Base-by-base conservation (phyloP, 306 rosid species). In the Citrullus mucosospermus region DNA sequence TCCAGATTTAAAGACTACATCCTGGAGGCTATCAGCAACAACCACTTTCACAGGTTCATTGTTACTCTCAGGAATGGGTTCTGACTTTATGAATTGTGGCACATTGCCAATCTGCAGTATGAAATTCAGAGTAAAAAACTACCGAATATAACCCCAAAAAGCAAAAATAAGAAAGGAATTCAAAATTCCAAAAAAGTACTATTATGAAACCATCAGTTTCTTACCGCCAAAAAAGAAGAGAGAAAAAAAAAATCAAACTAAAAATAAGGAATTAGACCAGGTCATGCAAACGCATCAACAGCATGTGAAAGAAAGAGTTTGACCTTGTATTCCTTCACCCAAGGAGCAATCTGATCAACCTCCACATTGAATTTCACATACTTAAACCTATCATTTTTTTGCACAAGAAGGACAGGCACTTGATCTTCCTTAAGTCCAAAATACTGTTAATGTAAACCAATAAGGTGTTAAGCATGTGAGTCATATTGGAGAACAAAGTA, bases 281-380 rank as follows among this genome's bases (percentile, higher is more conserved):
- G 5, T 50, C 38, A 32, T 48, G 36, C 4, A 72, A 46, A 51
- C 20, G 3, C 59, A 48, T 46, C 39, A 71, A 48, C 12, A 1
- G 59, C 6, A 13, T 0, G 60, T 46, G 67, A 74, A 60, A 38
- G 28, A 60, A 65, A 48, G 36, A 77, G 53, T 32, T 68, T 82
- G 78, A 96, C 98, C 99, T 90, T 92, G 89, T 85, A 96, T 10
- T 79, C 96, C 90, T 90, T 88, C 82, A 96, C 56, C 97, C 97
- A 96, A 76, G 88, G 77, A 34, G 89, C 44, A 84, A 96, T 74
- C n/a, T 96, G 87, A 25, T 87, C 96, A 54, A 89, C 75, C 86
- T 88, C 89, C 89, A 96, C 50, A 78, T 86, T 81, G 46, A 89
- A 81, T 79, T 96, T 91, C 81, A 96, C 79, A 84, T 80, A 96